Evolutionary conservation across 352 stramenopile species (phyloP), one percentile per base, ranked within the genome.

Genomic region (Thraustochytrium sp.): DNA sequence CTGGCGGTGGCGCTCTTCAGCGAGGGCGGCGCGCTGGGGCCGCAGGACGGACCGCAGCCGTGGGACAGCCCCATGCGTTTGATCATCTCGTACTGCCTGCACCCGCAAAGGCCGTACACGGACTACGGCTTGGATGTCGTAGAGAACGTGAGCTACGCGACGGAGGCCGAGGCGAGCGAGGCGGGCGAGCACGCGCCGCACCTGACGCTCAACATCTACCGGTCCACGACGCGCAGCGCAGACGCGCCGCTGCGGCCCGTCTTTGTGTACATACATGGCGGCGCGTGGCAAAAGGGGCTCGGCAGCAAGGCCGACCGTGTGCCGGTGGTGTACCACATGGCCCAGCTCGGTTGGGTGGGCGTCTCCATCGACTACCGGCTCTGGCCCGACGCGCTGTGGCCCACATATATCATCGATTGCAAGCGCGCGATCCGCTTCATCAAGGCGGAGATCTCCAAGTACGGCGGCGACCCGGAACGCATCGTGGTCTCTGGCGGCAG

Each of bases 341-440:
- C 72, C 23, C 16, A 76, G 9, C n/a, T 48, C 21, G 55, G 34
- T 21, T 54, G 36, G 49, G n/a, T 82, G 4, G 26, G 5, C 34
- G 46, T 61, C 9, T 51, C 36, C 3, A 72, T 72, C 31, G 38
- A 82, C 72, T 82, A 82, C 49, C 36, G 72, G 11, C 49, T 82
- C 9, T 46, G 21, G 26, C 72, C 72, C 8, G 9, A 75, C 36
- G n/a, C 26, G 9, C 55, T 54, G 23, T 72, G 36, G 46, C 49
- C 72, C 23, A 26, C 26, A 9, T 54, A 73, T 2, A 40, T 82
- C 8, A 37, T 72, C 55, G 72, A 82, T n/a, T 73, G 49, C 49
- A 82, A 82, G 53, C 72, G 72, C n/a, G 72, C 72, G 5, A 72
- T 82, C 26, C 48, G 38, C 23, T 82, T 37, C n/a, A 23, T 82